Conservation (phyloP, 1,139 yeast genomes). For the Lodderomyces theae region DNA sequence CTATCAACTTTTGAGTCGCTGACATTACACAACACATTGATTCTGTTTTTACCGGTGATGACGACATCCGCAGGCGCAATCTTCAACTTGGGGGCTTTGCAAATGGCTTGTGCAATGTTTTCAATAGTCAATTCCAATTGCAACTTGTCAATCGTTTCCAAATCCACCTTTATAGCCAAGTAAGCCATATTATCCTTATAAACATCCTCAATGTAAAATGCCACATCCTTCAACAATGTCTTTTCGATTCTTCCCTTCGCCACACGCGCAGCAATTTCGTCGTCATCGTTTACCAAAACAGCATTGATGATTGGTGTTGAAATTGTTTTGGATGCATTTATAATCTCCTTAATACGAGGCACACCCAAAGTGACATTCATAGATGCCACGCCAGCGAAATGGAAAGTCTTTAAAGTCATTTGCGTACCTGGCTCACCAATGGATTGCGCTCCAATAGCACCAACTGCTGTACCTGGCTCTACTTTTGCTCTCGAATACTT, state of each 20-base stretch:
- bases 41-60: slow-evolving; percentile 61
- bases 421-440: slow-evolving; percentile 99
- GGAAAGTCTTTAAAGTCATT: slow-evolving; percentile 98
- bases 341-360: slow-evolving; percentile 97
- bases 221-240: slow-evolving; percentile 82
- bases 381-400: slow-evolving; percentile 98
- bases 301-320: slow-evolving; percentile 98
- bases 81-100: slow-evolving; percentile 84
- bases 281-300: slow-evolving; percentile 85
- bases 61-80: slow-evolving; percentile 71
- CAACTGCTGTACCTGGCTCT: slow-evolving; percentile 99
- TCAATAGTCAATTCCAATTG: slow-evolving; percentile 86
- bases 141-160: slow-evolving; percentile 79
- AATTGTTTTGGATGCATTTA: slow-evolving; percentile 92
- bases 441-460: slow-evolving; percentile 98
- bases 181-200: slow-evolving; percentile 78
- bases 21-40: slow-evolving; percentile 68
- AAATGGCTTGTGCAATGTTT: slow-evolving; percentile 81
- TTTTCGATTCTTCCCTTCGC: slow-evolving; percentile 97
- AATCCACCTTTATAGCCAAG: slow-evolving; percentile 78
- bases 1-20: slow-evolving; percentile 50
- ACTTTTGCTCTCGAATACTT: slow-evolving; percentile 90
- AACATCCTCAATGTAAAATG: slow-evolving; percentile 89
- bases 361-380: slow-evolving; percentile 99
- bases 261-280: slow-evolving; percentile 97